Percentiles rank a stretch among this genome's conserved stretches.
Conservation (phyloP, 1,284 basidiomycete genomes). For the Salmacisia buchloeana region DNA sequence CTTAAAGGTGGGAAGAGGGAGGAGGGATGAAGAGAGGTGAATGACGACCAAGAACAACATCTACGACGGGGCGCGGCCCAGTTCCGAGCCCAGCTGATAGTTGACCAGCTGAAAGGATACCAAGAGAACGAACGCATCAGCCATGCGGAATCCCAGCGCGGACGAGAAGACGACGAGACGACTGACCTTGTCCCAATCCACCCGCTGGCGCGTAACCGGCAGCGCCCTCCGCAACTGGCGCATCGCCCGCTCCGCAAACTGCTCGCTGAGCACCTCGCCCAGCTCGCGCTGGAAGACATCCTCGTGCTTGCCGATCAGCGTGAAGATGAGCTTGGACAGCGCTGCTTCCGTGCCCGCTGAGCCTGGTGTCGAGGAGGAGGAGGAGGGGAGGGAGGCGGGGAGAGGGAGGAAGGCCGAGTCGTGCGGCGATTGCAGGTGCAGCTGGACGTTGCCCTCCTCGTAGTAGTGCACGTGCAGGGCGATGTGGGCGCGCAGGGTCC, state of each 20-base stretch:
- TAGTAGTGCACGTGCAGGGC: slow-evolving; percentile 46
- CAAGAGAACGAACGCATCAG: neutral
- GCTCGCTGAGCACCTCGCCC: slow-evolving; percentile 23
- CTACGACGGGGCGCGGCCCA: neutral
- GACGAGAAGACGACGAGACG: neutral
- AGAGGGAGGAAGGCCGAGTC: slow-evolving; percentile 4
- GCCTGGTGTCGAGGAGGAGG: neutral
- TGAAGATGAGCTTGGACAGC: slow-evolving; percentile 18
- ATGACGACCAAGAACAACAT: neutral
- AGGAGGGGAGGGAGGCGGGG: slow-evolving; percentile 20
- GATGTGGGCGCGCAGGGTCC: slow-evolving; percentile 23
- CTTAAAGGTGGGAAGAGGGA: too few relatives aligned
- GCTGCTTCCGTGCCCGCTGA: neutral
- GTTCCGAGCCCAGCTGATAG: slow-evolving; percentile 4
- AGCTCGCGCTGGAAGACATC: slow-evolving; percentile 34
- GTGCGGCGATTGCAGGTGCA: slow-evolving; percentile 16
- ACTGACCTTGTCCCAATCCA: slow-evolving; percentile 49
- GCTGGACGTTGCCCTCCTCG: slow-evolving; percentile 49
- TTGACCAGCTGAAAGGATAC: neutral
- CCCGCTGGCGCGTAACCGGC: slow-evolving; percentile 46
- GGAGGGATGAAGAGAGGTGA: neutral
- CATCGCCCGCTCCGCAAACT: slow-evolving; percentile 40
- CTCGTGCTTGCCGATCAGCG: slow-evolving; percentile 31
- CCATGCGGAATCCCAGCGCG: neutral
- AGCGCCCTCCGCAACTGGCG: slow-evolving; percentile 39